These are phyloP conservation scores for Aureobasidium mangrovei DNA, from an alignment of 2,329 filamentous ascomycete genomes.

Conservation along the genomic window DNA sequence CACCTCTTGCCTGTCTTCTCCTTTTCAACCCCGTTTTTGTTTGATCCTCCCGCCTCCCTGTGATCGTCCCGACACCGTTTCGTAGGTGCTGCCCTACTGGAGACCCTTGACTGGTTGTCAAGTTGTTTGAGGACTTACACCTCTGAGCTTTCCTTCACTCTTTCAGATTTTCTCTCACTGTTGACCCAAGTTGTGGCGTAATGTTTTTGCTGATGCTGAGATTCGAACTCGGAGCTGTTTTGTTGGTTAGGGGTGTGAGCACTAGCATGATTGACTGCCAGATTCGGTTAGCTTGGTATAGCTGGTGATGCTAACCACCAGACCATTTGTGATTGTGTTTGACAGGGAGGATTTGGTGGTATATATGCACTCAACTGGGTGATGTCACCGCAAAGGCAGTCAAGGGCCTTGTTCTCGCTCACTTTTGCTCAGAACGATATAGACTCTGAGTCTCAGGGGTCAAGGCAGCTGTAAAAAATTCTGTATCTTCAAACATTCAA, in stretches of 20 bases:
- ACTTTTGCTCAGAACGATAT: too few species aligned
- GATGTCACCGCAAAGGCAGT: too few species aligned
- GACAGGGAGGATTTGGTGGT: too few species aligned
- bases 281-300: too few species aligned
- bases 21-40: not conserved
- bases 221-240: not conserved
- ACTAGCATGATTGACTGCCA: too few species aligned
- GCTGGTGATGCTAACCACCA: not conserved
- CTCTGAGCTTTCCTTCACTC: not conserved
- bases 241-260: not conserved
- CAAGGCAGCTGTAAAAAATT: too few species aligned
- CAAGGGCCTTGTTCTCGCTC: too few species aligned
- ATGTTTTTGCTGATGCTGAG: not conserved
- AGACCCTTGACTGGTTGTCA: not conserved
- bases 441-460: too few species aligned
- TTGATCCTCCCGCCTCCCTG: not conserved
- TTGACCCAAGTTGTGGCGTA: not conserved
- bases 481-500: too few species aligned
- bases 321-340: not conserved
- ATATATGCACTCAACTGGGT: too few species aligned
- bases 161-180: not conserved
- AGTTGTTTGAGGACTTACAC: conserved; percentile 5
- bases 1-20: not conserved
- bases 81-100: not conserved
- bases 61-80: not conserved